Evolutionary conservation across 768 basidiomycete species (phyloP).

Genomic region (Auriculariales sp.): DNA sequence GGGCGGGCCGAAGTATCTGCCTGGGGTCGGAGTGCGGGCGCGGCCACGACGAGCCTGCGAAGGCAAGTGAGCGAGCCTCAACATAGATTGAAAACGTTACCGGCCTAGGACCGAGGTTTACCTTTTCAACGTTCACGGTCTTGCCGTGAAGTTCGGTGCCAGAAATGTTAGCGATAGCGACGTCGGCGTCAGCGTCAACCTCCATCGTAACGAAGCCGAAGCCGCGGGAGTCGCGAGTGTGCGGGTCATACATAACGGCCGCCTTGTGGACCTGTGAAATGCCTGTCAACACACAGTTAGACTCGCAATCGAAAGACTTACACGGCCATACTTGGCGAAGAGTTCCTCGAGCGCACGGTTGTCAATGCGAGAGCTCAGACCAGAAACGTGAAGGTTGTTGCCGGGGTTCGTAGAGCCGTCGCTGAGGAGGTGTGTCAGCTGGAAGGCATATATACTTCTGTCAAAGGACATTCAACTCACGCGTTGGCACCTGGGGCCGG

Average conservation of each 20-base stretch:
- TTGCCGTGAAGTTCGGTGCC: constrained; percentile 80
- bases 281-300: neutral
- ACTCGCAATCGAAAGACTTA: constrained; percentile 20
- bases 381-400: constrained; percentile 52
- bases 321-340: constrained; percentile 80
- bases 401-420: constrained; percentile 37
- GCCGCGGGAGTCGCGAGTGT: constrained; percentile 56
- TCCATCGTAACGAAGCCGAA: constrained; percentile 89
- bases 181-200: constrained; percentile 76
- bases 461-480: constrained; percentile 4
- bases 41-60: constrained; percentile 74
- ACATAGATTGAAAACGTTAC: no score
- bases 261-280: constrained; percentile 50
- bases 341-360: constrained; percentile 77
- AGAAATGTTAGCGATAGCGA: constrained; percentile 74
- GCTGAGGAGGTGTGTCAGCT: constrained; percentile 9
- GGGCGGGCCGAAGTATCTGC: constrained; percentile 86
- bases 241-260: constrained; percentile 53
- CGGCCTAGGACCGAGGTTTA: constrained; percentile 13
- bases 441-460: constrained; percentile 5
- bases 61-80: neutral
- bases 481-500: neutral
- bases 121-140: constrained; percentile 79
- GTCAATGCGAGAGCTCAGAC: constrained; percentile 48
- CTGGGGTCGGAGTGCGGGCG: constrained; percentile 86